Base-by-base conservation (phyloP, 768 basidiomycete genomes). In the Botryobasidium botryosum region DNA sequence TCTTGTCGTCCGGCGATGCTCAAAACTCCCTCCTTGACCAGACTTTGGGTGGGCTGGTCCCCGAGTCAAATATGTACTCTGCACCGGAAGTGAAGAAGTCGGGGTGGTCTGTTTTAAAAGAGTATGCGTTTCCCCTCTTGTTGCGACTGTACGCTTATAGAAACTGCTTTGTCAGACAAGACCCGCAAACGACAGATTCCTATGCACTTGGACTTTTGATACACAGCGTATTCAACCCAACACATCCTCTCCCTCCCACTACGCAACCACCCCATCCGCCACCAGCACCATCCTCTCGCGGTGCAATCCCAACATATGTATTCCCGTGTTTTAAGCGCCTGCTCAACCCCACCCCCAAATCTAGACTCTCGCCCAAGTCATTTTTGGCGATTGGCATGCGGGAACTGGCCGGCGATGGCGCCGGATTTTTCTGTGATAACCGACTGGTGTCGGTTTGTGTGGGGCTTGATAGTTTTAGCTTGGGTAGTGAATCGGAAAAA, bases 171-270 rank as follows among this genome's bases (percentile, higher is more conserved):
- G 31, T 6, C 51, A 71, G 68, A 27, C 55, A 63, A 32, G 68
- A 68, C 50, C 65, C 77, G 6, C 68, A 79, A 35, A 74, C 74
- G 8, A 70, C 78, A 47, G 94, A 99, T 60, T 73, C 82, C 8
- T 97, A 96, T 59, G 75, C 81, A 1, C 70, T 97, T 6, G 90
- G 88, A 15, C 65, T 97, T 6, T 70, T 97, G 41, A 67, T 92
- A 21, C 82, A 88, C 61, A 63, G 73, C 8, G 68, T 88, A 13
- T 97, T 96, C 68, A 97, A 96, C 59, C 84, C 86, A 1, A 64
- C 69, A 1, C 70, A 74, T n/a, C 79, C 80, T 7, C 67, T 71
- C 4, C 80, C 80, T 5, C 66, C 76, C 1, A 80, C 76, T 2
- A 64, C 65, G 23, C 71, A 74, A 36, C 79, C 75, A 1, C 88